Percentiles rank a stretch among this genome's conserved stretches.
Evolutionary conservation across 331 rosid species (phyloP).

Genomic region (Cydonia oblonga): DNA sequence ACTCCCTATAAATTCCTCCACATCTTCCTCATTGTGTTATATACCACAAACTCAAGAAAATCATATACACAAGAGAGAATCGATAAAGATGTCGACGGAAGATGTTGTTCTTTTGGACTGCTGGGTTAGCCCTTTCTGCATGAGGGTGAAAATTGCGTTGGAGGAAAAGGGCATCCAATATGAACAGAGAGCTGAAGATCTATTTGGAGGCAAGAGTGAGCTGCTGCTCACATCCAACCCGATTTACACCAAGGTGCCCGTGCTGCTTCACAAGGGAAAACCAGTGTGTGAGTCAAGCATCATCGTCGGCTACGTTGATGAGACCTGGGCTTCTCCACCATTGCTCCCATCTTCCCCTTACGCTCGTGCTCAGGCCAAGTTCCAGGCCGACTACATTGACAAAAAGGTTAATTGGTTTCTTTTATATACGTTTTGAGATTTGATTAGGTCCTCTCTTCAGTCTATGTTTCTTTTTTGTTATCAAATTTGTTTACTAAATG

Average conservation of each 20-base stretch:
- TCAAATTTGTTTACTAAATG: neutral
- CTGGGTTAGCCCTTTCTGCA: conserved; percentile 46
- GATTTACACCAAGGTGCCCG: conserved; percentile 48
- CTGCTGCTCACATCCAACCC: conserved; percentile 51
- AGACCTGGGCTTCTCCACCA: conserved; percentile 44
- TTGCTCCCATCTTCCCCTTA: conserved; percentile 43
- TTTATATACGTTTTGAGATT: neutral
- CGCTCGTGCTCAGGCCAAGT: conserved; percentile 44
- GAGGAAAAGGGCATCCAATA: conserved; percentile 39
- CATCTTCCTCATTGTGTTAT: neutral
- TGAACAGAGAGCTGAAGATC: conserved; percentile 36
- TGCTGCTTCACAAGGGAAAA: conserved; percentile 35
- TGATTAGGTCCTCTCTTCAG: neutral
- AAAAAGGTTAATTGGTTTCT: conserved; percentile 30
- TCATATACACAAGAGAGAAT: neutral
- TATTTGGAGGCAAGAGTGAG: conserved; percentile 58
- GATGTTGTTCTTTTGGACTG: conserved; percentile 40
- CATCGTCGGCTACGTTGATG: conserved; percentile 42
- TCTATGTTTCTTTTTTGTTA: neutral
- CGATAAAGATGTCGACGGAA: conserved; percentile 34
- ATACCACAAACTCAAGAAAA: neutral
- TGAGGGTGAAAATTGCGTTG: conserved; percentile 48
- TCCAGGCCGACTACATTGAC: conserved; percentile 58
- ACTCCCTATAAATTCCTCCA: neutral
- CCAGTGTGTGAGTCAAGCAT: conserved; percentile 40